Conservation (phyloP, 75 land plant genomes). For the Adiantum capillusveneris region DNA sequence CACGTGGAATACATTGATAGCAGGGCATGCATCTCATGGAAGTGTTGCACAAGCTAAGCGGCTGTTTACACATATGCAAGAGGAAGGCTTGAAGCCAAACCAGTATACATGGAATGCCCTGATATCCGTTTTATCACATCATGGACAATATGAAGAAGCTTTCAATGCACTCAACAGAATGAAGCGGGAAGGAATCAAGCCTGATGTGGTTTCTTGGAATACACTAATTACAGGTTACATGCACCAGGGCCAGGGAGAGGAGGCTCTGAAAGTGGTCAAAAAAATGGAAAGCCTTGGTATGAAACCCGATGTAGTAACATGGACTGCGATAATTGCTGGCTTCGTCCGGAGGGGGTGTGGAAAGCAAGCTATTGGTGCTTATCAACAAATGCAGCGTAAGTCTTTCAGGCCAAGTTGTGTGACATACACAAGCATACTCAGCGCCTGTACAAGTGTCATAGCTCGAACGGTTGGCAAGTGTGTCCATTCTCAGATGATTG, state of each 20-base stretch:
- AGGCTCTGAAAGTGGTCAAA: too few relatives aligned
- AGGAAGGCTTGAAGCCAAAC: constrained; percentile 14
- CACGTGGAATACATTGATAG: constrained; percentile 37
- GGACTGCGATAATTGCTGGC: too few relatives aligned
- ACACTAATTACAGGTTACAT: too few relatives aligned
- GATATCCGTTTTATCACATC: constrained; percentile 16
- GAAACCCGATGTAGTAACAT: too few relatives aligned
- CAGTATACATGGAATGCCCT: constrained; percentile 14
- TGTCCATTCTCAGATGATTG: not conserved
- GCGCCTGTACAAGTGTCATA: not conserved
- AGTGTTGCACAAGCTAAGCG: constrained; percentile 13
- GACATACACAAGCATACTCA: not conserved
- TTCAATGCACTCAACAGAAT: too few relatives aligned
- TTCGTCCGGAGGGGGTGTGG: too few relatives aligned
- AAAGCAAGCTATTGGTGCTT: too few relatives aligned
- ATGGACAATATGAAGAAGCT: not conserved
- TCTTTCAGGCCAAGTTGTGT: not conserved
- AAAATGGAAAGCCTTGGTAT: too few relatives aligned
- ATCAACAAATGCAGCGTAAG: too few relatives aligned
- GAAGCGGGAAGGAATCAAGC: too few relatives aligned
- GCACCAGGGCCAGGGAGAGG: too few relatives aligned
- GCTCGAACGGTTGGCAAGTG: not conserved
- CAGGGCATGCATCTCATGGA: constrained; percentile 20
- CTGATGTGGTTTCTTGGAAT: too few relatives aligned
- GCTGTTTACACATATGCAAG: constrained; percentile 14